A percentile compares a stretch with the other conserved stretches of the same genome.
Conservation (phyloP, 1,284 basidiomycete species). For the Heliocybe sulcata region DNA sequence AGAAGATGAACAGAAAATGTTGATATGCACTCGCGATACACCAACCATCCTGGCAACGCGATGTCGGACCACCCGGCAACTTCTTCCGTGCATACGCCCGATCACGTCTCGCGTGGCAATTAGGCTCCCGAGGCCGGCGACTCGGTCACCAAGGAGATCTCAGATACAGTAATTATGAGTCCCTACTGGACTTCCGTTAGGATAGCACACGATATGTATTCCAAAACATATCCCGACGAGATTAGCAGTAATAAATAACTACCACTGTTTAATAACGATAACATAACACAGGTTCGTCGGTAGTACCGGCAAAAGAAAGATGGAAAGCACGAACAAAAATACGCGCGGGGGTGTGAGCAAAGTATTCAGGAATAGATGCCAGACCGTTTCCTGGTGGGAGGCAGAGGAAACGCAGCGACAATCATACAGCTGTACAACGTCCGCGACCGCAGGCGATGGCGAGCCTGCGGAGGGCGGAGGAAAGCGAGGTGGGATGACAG, state of each 20-base stretch:
- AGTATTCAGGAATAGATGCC: not conserved
- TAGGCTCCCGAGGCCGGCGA: not conserved
- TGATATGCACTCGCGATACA: not conserved
- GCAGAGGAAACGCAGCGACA: not conserved
- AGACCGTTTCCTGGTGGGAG: not conserved
- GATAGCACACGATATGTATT: too few species aligned
- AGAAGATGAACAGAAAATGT: not conserved
- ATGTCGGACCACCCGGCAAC: not conserved
- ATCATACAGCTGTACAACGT: not conserved
- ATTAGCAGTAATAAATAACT: not conserved
- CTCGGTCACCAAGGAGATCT: not conserved
- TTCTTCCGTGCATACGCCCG: not conserved
- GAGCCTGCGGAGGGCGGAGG: not conserved
- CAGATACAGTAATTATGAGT: not conserved
- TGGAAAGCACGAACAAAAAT: not conserved
- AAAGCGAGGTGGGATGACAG: not conserved
- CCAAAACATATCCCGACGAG: not conserved
- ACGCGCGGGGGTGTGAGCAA: not conserved
- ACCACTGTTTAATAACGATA: not conserved
- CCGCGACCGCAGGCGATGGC: not conserved
- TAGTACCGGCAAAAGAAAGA: too few species aligned
- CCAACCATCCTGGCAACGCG: not conserved
- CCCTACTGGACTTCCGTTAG: too few species aligned
- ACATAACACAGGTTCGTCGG: not conserved
- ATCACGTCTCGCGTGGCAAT: not conserved